Base-by-base conservation (phyloP, 768 basidiomycete genomes). In the Pholiota microspora region DNA sequence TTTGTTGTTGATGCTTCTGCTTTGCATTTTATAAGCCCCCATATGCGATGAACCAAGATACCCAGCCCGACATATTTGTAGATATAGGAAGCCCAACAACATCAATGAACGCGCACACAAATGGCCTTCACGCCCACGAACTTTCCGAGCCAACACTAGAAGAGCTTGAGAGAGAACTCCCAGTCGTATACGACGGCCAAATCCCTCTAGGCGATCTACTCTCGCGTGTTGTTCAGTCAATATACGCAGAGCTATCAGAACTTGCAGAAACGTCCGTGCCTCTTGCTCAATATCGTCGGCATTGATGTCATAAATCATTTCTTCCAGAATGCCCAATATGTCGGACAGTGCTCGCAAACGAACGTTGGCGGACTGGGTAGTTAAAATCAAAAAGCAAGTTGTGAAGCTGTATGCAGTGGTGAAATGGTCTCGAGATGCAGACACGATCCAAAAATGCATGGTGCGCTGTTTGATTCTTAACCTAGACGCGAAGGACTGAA, bases 301-400 rank as follows among this genome's bases (percentile, higher is more conserved):
- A 45, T 32, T 34, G 34, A 36, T 31, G 52, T 45, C 40, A 53
- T 51, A 27, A 55, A 32, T 31, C 56, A n/a, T 21, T 54, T 53
- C 42, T 36, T 35, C 16, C 55, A 86, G 84, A 15, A 81, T 92
- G 75, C 90, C 89, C 40, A 86, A 86, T 64, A 89, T 88, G 86
- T 90, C 89, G 12, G 90, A 93, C 62, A 72, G 71, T 18, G 87
- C 85, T 47, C 81, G 92, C 49, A 94, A 94, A 64, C 83, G 89
- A 31, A 84, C 80, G 15, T 72, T 95, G 28, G 90, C 90, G 2
- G 92, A 94, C 60, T 95, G 89, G 83, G 92, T 93, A 0, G 88
- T 93, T n/a, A 85, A 87, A 67, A 90, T 82, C 4, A 90, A 95
- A 71, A 89, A 93, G 63, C 93, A 96, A 63, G 83, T 93, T 29